Evolutionary conservation across 2,329 filamentous ascomycete genomes (phyloP), one percentile per base, ranked within the genome.

Genomic region (Zasmidium citrigriseum): DNA sequence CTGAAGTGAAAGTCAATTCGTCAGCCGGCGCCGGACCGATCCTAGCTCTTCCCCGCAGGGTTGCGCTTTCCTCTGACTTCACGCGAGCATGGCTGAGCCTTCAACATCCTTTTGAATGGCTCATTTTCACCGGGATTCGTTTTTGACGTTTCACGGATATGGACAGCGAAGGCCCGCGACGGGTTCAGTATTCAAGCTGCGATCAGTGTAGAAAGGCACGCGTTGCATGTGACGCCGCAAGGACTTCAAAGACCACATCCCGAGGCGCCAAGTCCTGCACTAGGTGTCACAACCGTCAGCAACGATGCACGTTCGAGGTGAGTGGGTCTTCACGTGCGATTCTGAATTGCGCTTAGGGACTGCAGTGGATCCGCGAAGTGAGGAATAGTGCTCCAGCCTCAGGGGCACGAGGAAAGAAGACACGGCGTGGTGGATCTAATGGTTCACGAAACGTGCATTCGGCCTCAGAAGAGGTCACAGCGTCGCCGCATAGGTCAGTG

Each of bases 311-410:
- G 7, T 41, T 41, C 34, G 34, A 41, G 14, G 34, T 41, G 34
- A 41, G 34, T 41, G 34, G 34, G 34, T 41, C 34, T 34, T 14
- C 7, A 34, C 27, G 7, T 34, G 27, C 24, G 20, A 2, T 2
- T n/a, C 21, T 16, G 16, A 12, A 7, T 5, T 38, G 4, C 7
- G 22, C 52, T 54, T n/a, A 54, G 21, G 18, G 23, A 46, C 20
- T 18, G 25, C 29, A 55, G 53, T 55, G 53, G 53, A 55, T 55
- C 46, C 27, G 53, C 2, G 53, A 55, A 34, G 46, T 47, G 12
- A 21, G 29, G 5, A 24, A 24, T 23, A 18, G 16, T 21, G 34
- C 20, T 23, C 22, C 53, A 4, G 27, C 16, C 11, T 48, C 44
- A 41, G 34, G 38, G 3, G 25, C 44, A 22, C 20, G 16, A 41